Base-by-base conservation (phyloP, 805 yeast genomes). In the Starmerella bacillaris region DNA sequence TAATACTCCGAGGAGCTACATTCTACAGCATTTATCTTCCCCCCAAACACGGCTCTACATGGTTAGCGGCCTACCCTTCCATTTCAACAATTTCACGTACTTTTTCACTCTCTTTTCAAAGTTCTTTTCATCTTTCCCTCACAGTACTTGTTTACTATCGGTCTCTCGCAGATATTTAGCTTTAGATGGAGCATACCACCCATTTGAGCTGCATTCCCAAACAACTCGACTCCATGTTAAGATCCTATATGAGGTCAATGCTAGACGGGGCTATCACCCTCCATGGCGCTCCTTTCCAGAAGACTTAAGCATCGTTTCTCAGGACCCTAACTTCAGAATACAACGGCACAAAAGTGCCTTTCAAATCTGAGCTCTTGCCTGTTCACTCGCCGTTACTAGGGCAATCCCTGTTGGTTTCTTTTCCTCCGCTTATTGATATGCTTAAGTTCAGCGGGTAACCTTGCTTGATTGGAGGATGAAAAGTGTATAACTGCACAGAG, bases 101-200 rank as follows among this genome's bases (percentile, higher is more conserved):
- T 27, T 14, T 27, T 27, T 27, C 30, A 56, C 58, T 56, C 60
- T 57, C 61, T 57, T 56, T 56, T 56, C 60, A 57, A 55, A 55
- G 60, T 57, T 49, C 61, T 56, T 58, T 57, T 57, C 61, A 58
- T 57, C 62, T 58, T 57, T 58, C 61, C 61, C 51, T 58, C 61
- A 58, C 61, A 55, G 60, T 58, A 57, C 62, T 57, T 58, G 62
- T 57, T 57, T 60, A 60, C 60, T 58, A 58, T 57, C 62, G 61
- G 62, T 57, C 61, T 57, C 62, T 57, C 60, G 60, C 63, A 61
- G 55, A 57, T 57, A 55, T 27, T 27, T 27, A 58, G 62, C 61
- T 54, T 58, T 56, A 56, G 59, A 55, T 56, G 61, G 61, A 55
- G 52, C 54, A 47, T 50, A 53, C 57, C 55, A 51, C 56, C 55